These are phyloP conservation scores for Brassica cretica DNA, from an alignment of 345 rosid genomes.

Conservation along the genomic window DNA sequence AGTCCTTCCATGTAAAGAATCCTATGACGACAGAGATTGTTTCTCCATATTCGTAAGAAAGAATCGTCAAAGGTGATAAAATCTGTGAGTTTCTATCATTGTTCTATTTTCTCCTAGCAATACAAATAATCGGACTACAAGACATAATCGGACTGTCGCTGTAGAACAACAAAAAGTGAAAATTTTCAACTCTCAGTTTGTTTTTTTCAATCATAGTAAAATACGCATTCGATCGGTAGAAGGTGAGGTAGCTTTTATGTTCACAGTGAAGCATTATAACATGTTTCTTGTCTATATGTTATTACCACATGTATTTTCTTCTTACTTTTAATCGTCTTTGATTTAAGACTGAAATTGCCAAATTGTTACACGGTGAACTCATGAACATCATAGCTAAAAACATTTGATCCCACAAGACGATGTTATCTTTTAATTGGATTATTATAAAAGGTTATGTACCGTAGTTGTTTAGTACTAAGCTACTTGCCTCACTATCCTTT, in stretches of 20 bases:
- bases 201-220: background rate
- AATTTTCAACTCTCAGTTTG: background rate
- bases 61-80: background rate
- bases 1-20: constrained; percentile 25
- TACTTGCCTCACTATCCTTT: background rate
- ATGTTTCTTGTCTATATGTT: background rate
- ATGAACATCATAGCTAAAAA: background rate
- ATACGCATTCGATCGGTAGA: background rate
- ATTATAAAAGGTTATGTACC: background rate
- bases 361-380: background rate
- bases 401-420: background rate
- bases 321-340: background rate
- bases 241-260: background rate
- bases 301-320: background rate
- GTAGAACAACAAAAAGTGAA: background rate
- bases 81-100: background rate
- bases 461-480: background rate
- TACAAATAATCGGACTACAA: background rate
- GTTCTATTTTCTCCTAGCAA: background rate
- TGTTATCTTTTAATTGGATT: background rate
- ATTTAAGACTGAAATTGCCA: background rate
- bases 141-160: background rate
- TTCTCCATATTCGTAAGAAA: background rate
- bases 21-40: constrained; percentile 16
- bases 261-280: background rate